Percentiles rank a stretch among this genome's conserved stretches.
Conservation (phyloP, 2,329 filamentous ascomycete species). For the Emydomyces testavorans region DNA sequence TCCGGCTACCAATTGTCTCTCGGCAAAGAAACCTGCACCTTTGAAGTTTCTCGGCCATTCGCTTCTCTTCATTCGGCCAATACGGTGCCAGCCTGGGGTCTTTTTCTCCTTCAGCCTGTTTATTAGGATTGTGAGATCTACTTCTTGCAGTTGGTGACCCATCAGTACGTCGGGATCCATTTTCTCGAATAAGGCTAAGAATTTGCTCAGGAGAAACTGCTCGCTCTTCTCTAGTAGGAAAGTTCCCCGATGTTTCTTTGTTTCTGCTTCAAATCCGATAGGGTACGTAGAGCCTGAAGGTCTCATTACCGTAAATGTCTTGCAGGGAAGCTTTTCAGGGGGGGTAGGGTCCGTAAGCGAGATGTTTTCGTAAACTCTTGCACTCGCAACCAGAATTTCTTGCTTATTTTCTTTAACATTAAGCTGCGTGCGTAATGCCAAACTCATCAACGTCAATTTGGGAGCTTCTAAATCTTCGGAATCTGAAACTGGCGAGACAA, state of each 20-base stretch:
- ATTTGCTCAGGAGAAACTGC: constrained; percentile 71
- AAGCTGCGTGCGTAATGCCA: constrained; percentile 76
- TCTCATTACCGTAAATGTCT: constrained; percentile 83
- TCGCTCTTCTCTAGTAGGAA: constrained; percentile 77
- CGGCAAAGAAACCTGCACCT: constrained; percentile 79
- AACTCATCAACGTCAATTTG: constrained; percentile 88
- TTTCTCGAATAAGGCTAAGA: constrained; percentile 75
- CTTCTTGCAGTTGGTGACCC: constrained; percentile 91
- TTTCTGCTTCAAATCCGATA: constrained; percentile 70
- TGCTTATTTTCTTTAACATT: constrained; percentile 92
- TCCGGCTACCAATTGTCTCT: constrained; percentile 79
- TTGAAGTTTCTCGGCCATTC: constrained; percentile 84
- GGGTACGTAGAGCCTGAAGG: constrained; percentile 68
- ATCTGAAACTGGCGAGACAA: constrained; percentile 61
- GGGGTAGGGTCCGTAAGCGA: constrained; percentile 77
- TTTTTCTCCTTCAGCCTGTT: constrained; percentile 81
- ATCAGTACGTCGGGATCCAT: constrained; percentile 89
- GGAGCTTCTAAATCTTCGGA: constrained; percentile 72
- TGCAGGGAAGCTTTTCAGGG: constrained; percentile 75
- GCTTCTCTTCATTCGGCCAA: constrained; percentile 70
- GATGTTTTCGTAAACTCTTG: constrained; percentile 84
- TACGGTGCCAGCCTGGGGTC: constrained; percentile 85
- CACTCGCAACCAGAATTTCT: constrained; percentile 83
- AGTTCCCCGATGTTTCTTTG: constrained; percentile 60
- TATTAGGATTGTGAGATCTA: constrained; percentile 84